Conservation (phyloP, 2,329 filamentous ascomycete genomes). For the Neobulgaria alba region DNA sequence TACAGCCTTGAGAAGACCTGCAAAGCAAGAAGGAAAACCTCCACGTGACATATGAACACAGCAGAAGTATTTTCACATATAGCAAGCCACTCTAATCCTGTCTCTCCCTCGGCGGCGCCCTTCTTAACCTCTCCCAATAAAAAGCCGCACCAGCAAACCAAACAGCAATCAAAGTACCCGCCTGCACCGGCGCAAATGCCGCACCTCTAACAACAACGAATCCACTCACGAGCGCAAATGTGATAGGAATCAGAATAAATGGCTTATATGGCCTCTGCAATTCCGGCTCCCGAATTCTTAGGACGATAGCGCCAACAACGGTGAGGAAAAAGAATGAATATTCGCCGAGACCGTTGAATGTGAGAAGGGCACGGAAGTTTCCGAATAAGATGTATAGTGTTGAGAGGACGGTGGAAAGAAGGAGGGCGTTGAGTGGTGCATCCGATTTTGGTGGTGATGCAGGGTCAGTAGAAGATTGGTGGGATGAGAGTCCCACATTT, state of each 20-base stretch:
- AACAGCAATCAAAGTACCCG: constrained; percentile 41
- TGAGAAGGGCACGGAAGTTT: constrained; percentile 51
- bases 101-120: no score
- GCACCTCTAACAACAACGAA: constrained; percentile 52
- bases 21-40: not conserved
- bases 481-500: constrained; percentile 34
- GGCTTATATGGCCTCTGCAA: constrained; percentile 49
- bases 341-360: constrained; percentile 50
- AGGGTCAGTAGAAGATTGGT: not conserved
- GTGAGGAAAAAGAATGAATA: constrained; percentile 59
- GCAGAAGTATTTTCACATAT: no score
- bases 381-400: constrained; percentile 51
- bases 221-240: constrained; percentile 49
- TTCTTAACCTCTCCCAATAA: constrained; percentile 51
- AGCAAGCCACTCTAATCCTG: no score
- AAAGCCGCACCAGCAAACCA: constrained; percentile 37
- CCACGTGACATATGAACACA: no score
- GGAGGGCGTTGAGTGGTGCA: constrained; percentile 45
- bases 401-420: constrained; percentile 41
- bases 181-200: constrained; percentile 47
- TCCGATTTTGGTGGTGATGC: constrained; percentile 31
- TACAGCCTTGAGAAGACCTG: no score
- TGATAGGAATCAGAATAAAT: constrained; percentile 38
- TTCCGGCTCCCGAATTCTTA: constrained; percentile 47
- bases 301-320: constrained; percentile 47